Percentiles rank a stretch among this genome's conserved stretches.
phyloP scores from a whole-genome alignment of 106 monocot species.

The Phalaenopsis equestris region DNA sequence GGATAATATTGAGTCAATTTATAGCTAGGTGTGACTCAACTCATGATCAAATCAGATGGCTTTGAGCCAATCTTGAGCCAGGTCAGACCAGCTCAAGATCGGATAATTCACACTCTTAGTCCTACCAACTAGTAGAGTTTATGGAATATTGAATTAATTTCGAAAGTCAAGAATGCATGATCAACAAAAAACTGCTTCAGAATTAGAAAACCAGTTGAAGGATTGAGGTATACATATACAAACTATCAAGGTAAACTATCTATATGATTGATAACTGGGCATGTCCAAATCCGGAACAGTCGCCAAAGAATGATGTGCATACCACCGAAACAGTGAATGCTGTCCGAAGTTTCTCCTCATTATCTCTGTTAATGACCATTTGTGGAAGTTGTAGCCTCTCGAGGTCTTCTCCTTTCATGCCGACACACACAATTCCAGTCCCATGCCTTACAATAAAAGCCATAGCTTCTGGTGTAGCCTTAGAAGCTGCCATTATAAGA shows the following conservation, averaged over 20 bases:
- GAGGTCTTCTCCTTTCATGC: slow-evolving; percentile 94
- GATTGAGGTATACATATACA: not conserved
- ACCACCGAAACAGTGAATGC: slow-evolving; percentile 57
- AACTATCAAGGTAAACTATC: not conserved
- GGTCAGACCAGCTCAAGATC: not conserved
- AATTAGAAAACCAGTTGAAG: not conserved
- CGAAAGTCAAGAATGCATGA: not conserved
- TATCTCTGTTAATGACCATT: slow-evolving; percentile 75
- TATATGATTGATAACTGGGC: not conserved
- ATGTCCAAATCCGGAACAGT: not conserved
- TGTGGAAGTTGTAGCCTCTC: slow-evolving; percentile 75
- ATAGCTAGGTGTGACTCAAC: not conserved
- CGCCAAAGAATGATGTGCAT: not conserved
- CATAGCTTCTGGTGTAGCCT: slow-evolving; percentile 78
- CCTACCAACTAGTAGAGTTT: not conserved
- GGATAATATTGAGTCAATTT: not conserved
- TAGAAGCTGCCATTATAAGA: slow-evolving; percentile 95
- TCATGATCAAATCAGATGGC: not conserved
- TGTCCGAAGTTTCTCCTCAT: slow-evolving; percentile 74
- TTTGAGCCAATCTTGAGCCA: not conserved
- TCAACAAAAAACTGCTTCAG: not conserved
- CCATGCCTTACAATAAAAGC: slow-evolving; percentile 92
- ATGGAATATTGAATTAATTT: not conserved
- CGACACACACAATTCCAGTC: slow-evolving; percentile 93
- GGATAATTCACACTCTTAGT: not conserved